phyloP scores from a whole-genome alignment of 345 rosid genomes.

The Noccaea bulbosa region DNA sequence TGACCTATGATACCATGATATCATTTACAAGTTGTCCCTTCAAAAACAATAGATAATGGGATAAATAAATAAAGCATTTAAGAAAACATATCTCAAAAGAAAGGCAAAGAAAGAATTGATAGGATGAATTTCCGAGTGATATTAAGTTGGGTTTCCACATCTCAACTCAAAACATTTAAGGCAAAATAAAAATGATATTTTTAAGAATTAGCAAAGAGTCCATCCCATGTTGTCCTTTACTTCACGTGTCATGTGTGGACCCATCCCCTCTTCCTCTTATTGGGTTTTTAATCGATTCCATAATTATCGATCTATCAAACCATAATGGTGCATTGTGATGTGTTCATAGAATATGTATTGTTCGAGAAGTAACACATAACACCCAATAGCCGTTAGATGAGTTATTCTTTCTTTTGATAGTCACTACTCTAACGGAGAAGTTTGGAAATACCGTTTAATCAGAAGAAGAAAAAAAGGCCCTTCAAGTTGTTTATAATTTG shows the following conservation, averaged over 20 bases:
- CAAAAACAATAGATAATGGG: not conserved
- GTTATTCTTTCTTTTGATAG: not conserved
- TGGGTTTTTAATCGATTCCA: conserved; percentile 19
- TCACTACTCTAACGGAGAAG: not conserved
- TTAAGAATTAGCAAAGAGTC: conserved; percentile 11
- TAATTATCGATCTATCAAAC: conserved; percentile 29
- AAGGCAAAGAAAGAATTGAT: not conserved
- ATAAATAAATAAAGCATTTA: not conserved
- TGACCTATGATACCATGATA: no score
- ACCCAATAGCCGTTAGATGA: conserved; percentile 6
- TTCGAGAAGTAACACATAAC: conserved; percentile 7
- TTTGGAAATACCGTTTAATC: not conserved
- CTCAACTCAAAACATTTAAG: conserved; percentile 22
- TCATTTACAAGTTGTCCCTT: no score
- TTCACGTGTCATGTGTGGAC: conserved; percentile 37
- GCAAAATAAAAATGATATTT: not conserved
- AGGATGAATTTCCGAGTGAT: conserved; percentile 7
- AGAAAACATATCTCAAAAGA: not conserved
- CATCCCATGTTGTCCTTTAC: conserved; percentile 34
- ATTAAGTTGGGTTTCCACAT: conserved; percentile 5
- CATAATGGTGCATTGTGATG: conserved; percentile 35
- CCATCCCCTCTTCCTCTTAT: conserved; percentile 23
- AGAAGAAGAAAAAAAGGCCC: no score
- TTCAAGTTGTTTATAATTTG: not conserved
- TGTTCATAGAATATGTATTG: conserved; percentile 15